Percentiles rank a stretch among this genome's conserved stretches.
phyloP scores from a whole-genome alignment of 129 eudicot genomes.

The Flaveria robusta region DNA sequence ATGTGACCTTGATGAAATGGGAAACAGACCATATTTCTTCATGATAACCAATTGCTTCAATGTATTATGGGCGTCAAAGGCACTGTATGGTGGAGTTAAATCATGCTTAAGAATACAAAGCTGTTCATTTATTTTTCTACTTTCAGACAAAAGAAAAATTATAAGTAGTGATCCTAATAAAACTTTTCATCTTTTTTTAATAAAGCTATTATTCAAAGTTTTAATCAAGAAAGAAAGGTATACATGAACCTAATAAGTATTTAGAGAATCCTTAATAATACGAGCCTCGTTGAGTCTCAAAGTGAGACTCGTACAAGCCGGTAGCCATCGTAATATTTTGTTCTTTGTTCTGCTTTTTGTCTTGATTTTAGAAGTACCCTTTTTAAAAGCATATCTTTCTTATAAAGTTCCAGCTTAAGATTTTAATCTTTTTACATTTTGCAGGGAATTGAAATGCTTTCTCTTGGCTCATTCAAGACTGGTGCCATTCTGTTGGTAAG shows the following conservation, averaged over 20 bases:
- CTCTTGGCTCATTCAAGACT: slow-evolving; percentile 95
- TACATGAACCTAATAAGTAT: no score
- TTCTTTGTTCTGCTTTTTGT: not conserved
- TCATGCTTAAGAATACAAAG: not conserved
- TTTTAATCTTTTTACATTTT: not conserved
- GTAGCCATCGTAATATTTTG: not conserved
- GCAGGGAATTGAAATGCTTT: slow-evolving; percentile 99
- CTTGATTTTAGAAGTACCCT: not conserved
- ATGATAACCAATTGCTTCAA: not conserved
- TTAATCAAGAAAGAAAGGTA: no score
- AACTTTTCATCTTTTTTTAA: not conserved
- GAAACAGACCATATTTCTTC: slow-evolving; percentile 3
- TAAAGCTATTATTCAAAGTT: not conserved
- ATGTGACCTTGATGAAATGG: slow-evolving; percentile 10
- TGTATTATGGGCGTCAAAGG: not conserved
- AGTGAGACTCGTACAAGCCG: no score
- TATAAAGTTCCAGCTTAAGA: not conserved
- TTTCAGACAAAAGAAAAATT: not conserved
- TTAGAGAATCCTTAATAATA: no score
- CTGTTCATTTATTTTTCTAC: not conserved
- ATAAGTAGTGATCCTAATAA: not conserved
- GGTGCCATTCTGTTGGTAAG: slow-evolving; percentile 98
- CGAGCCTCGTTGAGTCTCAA: no score
- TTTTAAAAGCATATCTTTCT: not conserved
- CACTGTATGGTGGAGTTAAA: not conserved